Percentiles rank a stretch among this genome's conserved stretches.
Evolutionary conservation across 352 stramenopile genomes (phyloP).

Genomic region (Pythium apleroticum): DNA sequence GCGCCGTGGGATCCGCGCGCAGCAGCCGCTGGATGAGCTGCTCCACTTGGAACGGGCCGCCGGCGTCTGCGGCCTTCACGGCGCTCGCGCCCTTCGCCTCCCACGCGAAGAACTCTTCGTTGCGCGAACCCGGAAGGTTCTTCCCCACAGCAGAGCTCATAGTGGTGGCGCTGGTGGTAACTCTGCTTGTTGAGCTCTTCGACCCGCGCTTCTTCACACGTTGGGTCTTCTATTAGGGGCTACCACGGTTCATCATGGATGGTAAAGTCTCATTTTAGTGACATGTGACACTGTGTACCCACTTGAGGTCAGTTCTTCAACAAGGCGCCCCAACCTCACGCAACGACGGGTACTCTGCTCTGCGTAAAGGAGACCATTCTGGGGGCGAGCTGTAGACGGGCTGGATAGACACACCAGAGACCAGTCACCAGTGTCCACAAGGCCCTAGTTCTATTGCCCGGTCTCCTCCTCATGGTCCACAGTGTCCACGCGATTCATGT

Average conservation of each 20-base stretch:
- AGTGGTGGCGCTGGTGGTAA: background rate
- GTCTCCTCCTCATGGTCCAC: background rate
- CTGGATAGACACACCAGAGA: too few species aligned
- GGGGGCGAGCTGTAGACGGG: too few species aligned
- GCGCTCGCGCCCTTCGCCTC: slow-evolving; percentile 27
- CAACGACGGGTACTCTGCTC: too few species aligned
- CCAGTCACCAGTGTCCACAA: too few species aligned
- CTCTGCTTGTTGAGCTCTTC: background rate
- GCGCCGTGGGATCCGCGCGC: slow-evolving; percentile 52
- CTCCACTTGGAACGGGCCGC: slow-evolving; percentile 71
- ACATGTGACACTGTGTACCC: background rate
- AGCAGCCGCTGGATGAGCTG: slow-evolving; percentile 77
- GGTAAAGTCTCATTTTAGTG: background rate
- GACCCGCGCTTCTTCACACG: background rate
- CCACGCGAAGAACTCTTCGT: slow-evolving; percentile 83
- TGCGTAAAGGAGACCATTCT: too few species aligned
- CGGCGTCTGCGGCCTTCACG: slow-evolving; percentile 29
- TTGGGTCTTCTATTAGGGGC: background rate
- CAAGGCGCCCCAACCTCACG: too few species aligned
- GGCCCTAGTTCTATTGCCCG: too few species aligned
- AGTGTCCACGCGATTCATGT: background rate
- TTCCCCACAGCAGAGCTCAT: slow-evolving; percentile 43
- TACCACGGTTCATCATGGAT: background rate
- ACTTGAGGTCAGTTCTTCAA: too few species aligned
- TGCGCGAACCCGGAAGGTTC: slow-evolving; percentile 71